These are phyloP conservation scores for Vaccinium myrtillus DNA, from an alignment of 148 eudicot species.

Conservation along the genomic window DNA sequence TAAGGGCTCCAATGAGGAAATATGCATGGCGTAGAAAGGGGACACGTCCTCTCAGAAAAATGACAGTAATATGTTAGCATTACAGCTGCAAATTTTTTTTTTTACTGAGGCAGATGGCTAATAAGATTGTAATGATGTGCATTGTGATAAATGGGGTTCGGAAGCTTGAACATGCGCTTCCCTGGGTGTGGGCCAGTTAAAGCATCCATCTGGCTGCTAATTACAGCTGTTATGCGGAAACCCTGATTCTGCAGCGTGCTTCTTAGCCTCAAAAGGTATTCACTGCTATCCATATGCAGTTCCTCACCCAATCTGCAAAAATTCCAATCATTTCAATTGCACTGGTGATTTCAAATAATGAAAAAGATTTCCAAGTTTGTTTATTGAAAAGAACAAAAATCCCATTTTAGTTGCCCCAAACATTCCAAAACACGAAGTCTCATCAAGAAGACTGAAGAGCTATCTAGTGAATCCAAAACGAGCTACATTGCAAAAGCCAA, in stretches of 20 bases:
- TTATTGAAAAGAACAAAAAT: neutral
- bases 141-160: conserved; percentile 19
- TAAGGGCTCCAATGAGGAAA: neutral
- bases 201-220: conserved; percentile 44
- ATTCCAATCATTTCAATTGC: neutral
- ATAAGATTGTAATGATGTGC: neutral
- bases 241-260: conserved; percentile 21
- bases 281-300: conserved; percentile 23
- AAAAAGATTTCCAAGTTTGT: neutral
- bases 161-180: conserved; percentile 33
- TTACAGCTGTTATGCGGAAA: conserved; percentile 21
- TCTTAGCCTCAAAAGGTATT: conserved; percentile 29
- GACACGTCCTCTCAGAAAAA: neutral
- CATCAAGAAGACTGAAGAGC: conserved; percentile 2
- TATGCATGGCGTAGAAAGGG: neutral
- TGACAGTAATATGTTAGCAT: neutral
- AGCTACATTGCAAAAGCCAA: neutral
- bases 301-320: conserved; percentile 32
- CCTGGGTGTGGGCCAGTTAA: conserved; percentile 20
- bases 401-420: neutral
- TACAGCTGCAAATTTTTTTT: neutral
- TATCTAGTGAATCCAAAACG: neutral
- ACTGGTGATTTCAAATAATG: neutral
- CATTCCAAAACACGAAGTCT: neutral
- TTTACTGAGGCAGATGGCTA: neutral